Conservation (phyloP, 768 basidiomycete species). For the Pleurotus giganteus region DNA sequence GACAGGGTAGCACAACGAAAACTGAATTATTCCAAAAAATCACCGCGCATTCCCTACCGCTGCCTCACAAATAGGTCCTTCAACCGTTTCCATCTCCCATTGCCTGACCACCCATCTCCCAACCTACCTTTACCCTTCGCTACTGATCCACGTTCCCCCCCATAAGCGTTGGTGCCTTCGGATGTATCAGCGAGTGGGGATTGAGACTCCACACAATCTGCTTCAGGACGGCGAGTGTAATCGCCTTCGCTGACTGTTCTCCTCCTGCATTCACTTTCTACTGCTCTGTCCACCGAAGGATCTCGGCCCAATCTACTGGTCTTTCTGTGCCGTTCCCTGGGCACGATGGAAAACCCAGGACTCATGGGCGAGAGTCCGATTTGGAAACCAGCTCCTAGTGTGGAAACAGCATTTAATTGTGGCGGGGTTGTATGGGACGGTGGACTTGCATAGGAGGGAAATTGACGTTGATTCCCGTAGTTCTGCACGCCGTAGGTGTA, state of each 20-base stretch:
- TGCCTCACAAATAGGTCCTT: background rate
- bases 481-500: background rate
- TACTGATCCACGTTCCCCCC: no score
- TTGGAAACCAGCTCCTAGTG: slow-evolving; percentile 57
- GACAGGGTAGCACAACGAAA: background rate
- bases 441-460: slow-evolving; percentile 19
- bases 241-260: slow-evolving; percentile 56
- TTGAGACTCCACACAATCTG: background rate
- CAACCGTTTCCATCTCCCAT: slow-evolving; percentile 5
- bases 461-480: slow-evolving; percentile 14
- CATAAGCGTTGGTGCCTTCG: no score
- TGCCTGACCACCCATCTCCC: background rate
- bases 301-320: slow-evolving; percentile 31
- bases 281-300: slow-evolving; percentile 19
- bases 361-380: slow-evolving; percentile 75
- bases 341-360: slow-evolving; percentile 74
- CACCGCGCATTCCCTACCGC: background rate
- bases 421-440: slow-evolving; percentile 22
- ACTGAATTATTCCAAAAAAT: background rate
- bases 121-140: background rate
- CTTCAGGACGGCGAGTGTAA: slow-evolving; percentile 11
- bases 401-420: slow-evolving; percentile 34
- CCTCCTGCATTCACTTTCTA: slow-evolving; percentile 26
- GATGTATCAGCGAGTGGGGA: no score
- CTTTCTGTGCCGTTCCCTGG: slow-evolving; percentile 47